Conservation (phyloP, 371 early-diverging fungal species). For the Mortierella sp. region DNA sequence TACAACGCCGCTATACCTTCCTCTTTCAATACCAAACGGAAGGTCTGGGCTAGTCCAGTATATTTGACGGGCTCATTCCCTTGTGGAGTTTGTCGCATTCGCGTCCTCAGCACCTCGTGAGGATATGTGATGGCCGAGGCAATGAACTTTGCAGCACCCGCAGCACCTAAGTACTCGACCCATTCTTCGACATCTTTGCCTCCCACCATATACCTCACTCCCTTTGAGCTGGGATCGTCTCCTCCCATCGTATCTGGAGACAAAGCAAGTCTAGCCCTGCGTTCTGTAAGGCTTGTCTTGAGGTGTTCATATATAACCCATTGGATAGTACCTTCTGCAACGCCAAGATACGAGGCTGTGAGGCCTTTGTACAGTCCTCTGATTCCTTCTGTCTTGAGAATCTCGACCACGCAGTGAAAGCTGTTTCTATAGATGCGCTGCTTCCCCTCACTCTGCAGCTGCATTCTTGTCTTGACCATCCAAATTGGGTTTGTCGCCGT, state of each 20-base stretch:
- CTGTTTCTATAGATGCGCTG: constrained; percentile 75
- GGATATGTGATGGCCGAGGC: constrained; percentile 92
- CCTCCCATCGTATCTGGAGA: background rate
- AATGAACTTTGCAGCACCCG: constrained; percentile 88
- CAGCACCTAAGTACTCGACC: constrained; percentile 86
- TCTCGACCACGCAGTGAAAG: constrained; percentile 76
- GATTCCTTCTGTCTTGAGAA: constrained; percentile 85
- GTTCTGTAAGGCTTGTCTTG: constrained; percentile 65
- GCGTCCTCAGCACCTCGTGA: constrained; percentile 91
- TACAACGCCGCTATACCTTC: constrained; percentile 93
- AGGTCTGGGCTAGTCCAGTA: constrained; percentile 79
- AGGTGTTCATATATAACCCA: constrained; percentile 96
- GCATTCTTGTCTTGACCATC: constrained; percentile 96
- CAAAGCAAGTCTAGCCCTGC: background rate
- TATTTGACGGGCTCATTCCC: constrained; percentile 72
- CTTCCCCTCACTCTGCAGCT: constrained; percentile 75
- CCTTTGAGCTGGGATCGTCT: constrained; percentile 13
- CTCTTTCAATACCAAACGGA: constrained; percentile 79
- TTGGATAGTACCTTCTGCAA: constrained; percentile 91
- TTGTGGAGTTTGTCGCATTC: constrained; percentile 84
- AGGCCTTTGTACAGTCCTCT: constrained; percentile 91
- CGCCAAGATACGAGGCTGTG: constrained; percentile 89
- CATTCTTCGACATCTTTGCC: constrained; percentile 63
- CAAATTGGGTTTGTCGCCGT: constrained; percentile 95
- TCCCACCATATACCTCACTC: constrained; percentile 27